Conservation (phyloP, 495 filamentous ascomycete species). For the Terfezia boudieri region DNA sequence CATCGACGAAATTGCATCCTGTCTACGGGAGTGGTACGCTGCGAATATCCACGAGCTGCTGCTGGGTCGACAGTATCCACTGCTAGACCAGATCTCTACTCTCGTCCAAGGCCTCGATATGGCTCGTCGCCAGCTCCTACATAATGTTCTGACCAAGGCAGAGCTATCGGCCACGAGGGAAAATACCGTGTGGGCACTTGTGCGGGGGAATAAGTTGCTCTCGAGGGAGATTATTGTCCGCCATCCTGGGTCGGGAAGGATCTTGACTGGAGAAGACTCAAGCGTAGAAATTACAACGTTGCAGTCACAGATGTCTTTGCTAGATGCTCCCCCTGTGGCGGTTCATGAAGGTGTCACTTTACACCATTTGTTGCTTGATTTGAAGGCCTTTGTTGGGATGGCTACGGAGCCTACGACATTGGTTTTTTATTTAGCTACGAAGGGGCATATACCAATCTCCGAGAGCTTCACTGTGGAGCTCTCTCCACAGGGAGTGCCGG, state of each 20-base stretch:
- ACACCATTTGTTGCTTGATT: conserved; percentile 67
- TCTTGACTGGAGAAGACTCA: conserved; percentile 80
- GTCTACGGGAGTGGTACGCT: conserved; percentile 91
- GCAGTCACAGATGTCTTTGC: conserved; percentile 86
- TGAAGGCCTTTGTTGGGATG: conserved; percentile 55
- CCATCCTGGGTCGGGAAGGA: conserved; percentile 58
- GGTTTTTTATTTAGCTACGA: conserved; percentile 56
- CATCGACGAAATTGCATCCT: conserved; percentile 93
- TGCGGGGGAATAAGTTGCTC: conserved; percentile 79
- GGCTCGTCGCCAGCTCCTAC: conserved; percentile 66
- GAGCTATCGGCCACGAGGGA: conserved; percentile 59
- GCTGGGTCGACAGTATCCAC: conserved; percentile 52
- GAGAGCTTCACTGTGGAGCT: conserved; percentile 67
- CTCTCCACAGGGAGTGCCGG: conserved; percentile 44
- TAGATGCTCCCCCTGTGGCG: conserved; percentile 50
- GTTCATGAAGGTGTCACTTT: conserved; percentile 46
- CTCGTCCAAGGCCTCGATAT: conserved; percentile 63
- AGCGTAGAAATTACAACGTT: conserved; percentile 75
- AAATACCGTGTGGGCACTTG: conserved; percentile 83
- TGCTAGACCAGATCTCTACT: conserved; percentile 57
- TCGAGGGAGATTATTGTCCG: conserved; percentile 82
- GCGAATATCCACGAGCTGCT: conserved; percentile 90
- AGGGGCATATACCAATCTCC: conserved; percentile 46
- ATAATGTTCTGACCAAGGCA: conserved; percentile 70
- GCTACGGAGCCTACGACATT: conserved; percentile 49